A percentile compares a stretch with the other conserved stretches of the same genome.
These are phyloP conservation scores for Melampsora larici-populina DNA, from an alignment of 1,284 basidiomycete genomes.

Conservation along the genomic window DNA sequence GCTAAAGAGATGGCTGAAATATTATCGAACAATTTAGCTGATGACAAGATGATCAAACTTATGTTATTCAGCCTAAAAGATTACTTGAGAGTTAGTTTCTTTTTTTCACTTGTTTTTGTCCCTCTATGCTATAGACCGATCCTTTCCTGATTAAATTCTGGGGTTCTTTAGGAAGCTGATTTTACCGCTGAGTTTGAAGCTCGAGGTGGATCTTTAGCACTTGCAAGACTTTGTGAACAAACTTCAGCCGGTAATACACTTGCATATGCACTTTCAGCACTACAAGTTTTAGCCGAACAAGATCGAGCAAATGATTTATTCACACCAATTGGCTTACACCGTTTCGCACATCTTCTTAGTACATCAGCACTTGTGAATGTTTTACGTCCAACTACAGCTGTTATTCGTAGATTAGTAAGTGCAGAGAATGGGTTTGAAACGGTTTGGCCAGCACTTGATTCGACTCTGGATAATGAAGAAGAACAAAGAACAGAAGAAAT, in stretches of 20 bases:
- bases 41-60: conserved; percentile 58
- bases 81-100: conserved; percentile 42
- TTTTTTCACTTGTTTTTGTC: not conserved
- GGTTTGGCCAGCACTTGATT: conserved; percentile 51
- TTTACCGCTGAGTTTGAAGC: conserved; percentile 81
- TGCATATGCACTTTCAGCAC: conserved; percentile 75
- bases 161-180: conserved; percentile 81
- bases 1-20: conserved; percentile 74
- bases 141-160: too few species aligned
- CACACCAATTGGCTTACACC: conserved; percentile 68
- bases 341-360: conserved; percentile 56
- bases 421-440: conserved; percentile 50
- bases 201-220: conserved; percentile 68
- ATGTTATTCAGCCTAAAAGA: conserved; percentile 45
- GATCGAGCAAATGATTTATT: conserved; percentile 75
- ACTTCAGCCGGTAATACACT: conserved; percentile 75
- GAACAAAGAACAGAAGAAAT: conserved; percentile 48
- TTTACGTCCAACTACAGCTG: conserved; percentile 91
- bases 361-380: conserved; percentile 79
- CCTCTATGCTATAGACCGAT: too few species aligned
- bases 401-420: conserved; percentile 63
- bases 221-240: conserved; percentile 68
- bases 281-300: conserved; percentile 80
- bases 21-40: conserved; percentile 56
- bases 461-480: conserved; percentile 44